Evolutionary conservation across 2,329 filamentous ascomycete species (phyloP), one percentile per base, ranked within the genome.

Genomic region (Talaromyces piceae): DNA sequence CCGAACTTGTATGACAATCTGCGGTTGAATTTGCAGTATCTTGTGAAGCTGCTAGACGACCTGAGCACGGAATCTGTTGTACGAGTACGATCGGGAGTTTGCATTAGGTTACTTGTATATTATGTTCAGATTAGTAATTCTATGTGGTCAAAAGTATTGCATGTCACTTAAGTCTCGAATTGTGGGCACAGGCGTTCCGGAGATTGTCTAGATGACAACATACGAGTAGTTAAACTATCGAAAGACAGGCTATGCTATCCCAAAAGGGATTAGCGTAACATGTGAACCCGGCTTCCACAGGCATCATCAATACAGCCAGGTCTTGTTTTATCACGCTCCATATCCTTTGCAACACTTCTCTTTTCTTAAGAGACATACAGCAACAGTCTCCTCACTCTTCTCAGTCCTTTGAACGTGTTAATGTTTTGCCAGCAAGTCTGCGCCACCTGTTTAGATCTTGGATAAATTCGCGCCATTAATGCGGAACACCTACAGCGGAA

Each of bases 231-330:
- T 8, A 37, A 37, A n/a, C n/a, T n/a, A n/a, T n/a, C n/a, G n/a
- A 41, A n/a, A 41, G 22, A 9, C 22, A 41, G 13, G 13, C 4
- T 13, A 13, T 18, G 39, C n/a, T 22, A 51, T 54, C 54, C 52
- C 6, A 51, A 41, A 25, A 41, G 5, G 52, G 54, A 47, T 41
- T 56, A 56, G 54, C 54, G 54, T 45, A 22, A 44, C 52, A 54
- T 51, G 51, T 51, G 54, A 56, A 50, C 39, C 8, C 39, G 39
- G 39, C 23, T 22, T 43, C 39, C 20, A 43, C 13, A 43, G 39
- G 39, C 39, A 43, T 43, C 39, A 43, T 43, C 20, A 16, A 43
- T 25, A 43, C 22, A 13, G n/a, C n/a, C n/a, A n/a, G 16, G 31
- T 28, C 26, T 28, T 28, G n/a, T n/a, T 28, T 28, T 20, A 8